These are phyloP conservation scores for Aspergillus sp. DNA, from an alignment of 2,329 filamentous ascomycete species.

Conservation along the genomic window DNA sequence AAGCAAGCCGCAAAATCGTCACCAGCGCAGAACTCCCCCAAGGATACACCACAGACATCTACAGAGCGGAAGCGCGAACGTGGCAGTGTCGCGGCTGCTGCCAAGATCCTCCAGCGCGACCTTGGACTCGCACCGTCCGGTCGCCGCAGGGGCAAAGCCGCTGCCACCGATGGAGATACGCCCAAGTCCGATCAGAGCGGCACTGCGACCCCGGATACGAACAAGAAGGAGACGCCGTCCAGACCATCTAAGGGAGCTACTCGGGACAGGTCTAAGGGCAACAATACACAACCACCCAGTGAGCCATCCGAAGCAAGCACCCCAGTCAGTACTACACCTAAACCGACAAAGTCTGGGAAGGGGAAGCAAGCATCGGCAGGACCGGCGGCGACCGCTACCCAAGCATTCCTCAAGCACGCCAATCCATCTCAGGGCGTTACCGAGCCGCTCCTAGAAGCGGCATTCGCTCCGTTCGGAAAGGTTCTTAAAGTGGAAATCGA, in stretches of 20 bases:
- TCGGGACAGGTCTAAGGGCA: slow-evolving; percentile 21
- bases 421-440: slow-evolving; percentile 92
- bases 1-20: slow-evolving; percentile 27
- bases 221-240: slow-evolving; percentile 28
- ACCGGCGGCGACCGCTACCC: slow-evolving; percentile 33
- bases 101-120: slow-evolving; percentile 64
- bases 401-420: slow-evolving; percentile 75
- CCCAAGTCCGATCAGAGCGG: slow-evolving; percentile 24
- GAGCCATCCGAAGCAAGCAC: slow-evolving; percentile 25
- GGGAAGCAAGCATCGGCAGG: slow-evolving; percentile 25
- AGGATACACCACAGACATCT: slow-evolving; percentile 33
- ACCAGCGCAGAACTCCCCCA: slow-evolving; percentile 19
- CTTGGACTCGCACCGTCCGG: slow-evolving; percentile 55
- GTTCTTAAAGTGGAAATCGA: slow-evolving; percentile 87
- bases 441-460: slow-evolving; percentile 73
- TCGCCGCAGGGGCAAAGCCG: slow-evolving; percentile 42
- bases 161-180: slow-evolving; percentile 26
- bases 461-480: slow-evolving; percentile 71
- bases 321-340: slow-evolving; percentile 19
- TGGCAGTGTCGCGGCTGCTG: slow-evolving; percentile 55
- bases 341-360: slow-evolving; percentile 31
- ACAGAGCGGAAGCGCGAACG: slow-evolving; percentile 57
- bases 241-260: slow-evolving; percentile 24
- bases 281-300: slow-evolving; percentile 24
- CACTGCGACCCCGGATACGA: slow-evolving; percentile 17